Base-by-base conservation (phyloP, 345 rosid genomes). In the Salix brachista region DNA sequence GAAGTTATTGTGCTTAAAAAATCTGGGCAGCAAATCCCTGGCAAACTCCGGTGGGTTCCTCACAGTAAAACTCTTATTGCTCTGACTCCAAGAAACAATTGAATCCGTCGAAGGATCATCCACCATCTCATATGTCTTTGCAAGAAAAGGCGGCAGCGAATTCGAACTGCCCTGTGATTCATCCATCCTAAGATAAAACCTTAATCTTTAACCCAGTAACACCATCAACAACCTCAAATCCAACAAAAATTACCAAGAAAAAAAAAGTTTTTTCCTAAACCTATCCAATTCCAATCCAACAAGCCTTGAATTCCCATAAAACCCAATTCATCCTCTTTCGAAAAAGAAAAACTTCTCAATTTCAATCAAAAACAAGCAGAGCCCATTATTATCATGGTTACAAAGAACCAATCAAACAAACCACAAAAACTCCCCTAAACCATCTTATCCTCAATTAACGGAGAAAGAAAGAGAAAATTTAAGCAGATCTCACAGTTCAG, bases 101-200 rank as follows among this genome's bases (percentile, higher is more conserved):
- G 91, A 72, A 80, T 94, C 89, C 0, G 97, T 75, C 5, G 92
- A 90, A 74, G 87, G 82, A 82, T 94, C 98, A 68, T 94, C 90
- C 9, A 96, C 97, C 98, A 96, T 92, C 77, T 96, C 97, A 74
- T 92, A 96, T 17, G 96, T 92, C 85, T 91, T 94, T 6, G 83
- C 5, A 16, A 96, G 88, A 82, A 94, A 96, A 34, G 99, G 98
- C 50, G 99, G 99, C 65, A 92, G 86, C 34, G 95, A 89, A 81
- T 77, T 89, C 73, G 94, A 85, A 75, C 84, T 82, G 37, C 89
- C 93, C 78, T 82, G 93, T n/a, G 77, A 77, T 21, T 92, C 99
- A 76, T 92, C 97, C 98, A 94, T 96, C 68, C 65, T 65, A 28
- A 65, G 21, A 41, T 48, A 74, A 18, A 61, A 32, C 41, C 48